A percentile compares a stretch with the other conserved stretches of the same genome.
phyloP scores from a whole-genome alignment of 192 early-diverging fungal species.

The Fimicolochytrium jonesii region DNA sequence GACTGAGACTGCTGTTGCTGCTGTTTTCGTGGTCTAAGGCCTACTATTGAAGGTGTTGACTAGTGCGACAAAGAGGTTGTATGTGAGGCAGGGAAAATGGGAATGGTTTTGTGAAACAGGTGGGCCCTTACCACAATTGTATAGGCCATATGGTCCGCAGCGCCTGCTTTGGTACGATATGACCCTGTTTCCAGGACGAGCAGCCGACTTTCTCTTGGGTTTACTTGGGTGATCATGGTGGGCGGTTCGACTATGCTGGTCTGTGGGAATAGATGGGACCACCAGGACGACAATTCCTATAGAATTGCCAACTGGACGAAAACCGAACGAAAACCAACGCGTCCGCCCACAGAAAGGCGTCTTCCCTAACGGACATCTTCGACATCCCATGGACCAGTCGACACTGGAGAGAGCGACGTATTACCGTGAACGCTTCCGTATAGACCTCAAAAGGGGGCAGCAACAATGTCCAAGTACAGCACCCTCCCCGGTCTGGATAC shows the following conservation, averaged over 20 bases:
- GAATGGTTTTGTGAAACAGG: background rate
- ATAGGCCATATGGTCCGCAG: constrained; percentile 69
- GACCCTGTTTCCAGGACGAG: constrained; percentile 87
- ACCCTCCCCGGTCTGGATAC: constrained; percentile 72
- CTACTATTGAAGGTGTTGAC: background rate
- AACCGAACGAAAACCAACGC: too few species aligned
- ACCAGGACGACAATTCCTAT: too few species aligned
- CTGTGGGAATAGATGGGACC: too few species aligned
- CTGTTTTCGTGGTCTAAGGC: background rate
- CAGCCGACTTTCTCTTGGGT: constrained; percentile 65
- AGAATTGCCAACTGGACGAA: too few species aligned
- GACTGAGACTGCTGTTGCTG: background rate
- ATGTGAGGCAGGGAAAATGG: background rate
- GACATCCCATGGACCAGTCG: too few species aligned
- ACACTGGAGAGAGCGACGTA: too few species aligned
- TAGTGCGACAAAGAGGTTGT: background rate
- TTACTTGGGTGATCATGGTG: constrained; percentile 10
- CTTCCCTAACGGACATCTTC: too few species aligned
- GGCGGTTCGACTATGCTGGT: too few species aligned
- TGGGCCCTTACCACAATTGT: constrained; percentile 57
- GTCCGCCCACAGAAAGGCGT: too few species aligned
- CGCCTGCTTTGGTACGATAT: constrained; percentile 69
- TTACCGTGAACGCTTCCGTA: too few species aligned
- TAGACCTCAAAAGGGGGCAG: background rate
- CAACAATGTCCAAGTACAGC: constrained; percentile 60